Evolutionary conservation across 2,329 filamentous ascomycete species (phyloP), one percentile per base, ranked within the genome.

Genomic region (Microdochium paspali): DNA sequence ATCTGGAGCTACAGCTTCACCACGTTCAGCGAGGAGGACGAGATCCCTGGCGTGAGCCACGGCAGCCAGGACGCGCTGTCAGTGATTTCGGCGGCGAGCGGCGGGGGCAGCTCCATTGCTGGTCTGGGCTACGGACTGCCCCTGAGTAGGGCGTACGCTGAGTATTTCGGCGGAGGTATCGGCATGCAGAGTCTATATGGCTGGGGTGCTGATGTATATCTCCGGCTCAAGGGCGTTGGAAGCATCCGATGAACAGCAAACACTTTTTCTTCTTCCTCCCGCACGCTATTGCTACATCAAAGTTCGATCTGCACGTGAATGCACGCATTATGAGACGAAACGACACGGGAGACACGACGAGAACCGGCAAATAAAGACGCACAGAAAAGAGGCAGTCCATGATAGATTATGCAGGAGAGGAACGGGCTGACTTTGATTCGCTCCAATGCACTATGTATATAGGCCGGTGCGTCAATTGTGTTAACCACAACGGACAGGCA

Each of bases 1-100:
- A 90, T 98, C 49, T 98, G 93, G 90, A 90, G 90, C 6, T 98
- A 97, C 64, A 93, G 87, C 52, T 98, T 96, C 64, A 96, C 91
- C 20, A 98, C 93, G 0, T 97, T 97, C 65, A 84, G 80, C 48
- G 87, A 88, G 21, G 76, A 84, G 47, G 66, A 78, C 54, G 61
- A 73, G 56, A 65, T 69, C 12, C 62, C 67, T 30, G 65, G 68
- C 42, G 61, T 66, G 40, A 63, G 63, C 25, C 66, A 69, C 25
- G 66, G 69, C 13, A 73, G 71, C 44, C 74, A 80, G 60, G 82
- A 87, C 58, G 87, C 85, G 0, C 68, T 96, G 51, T 85, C 84
- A 57, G 82, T 84, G 4, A 84, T 96, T 44, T 84, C 86, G 1
- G 78, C 78, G 2, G 80, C 82, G 25, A 84, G 82, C 47, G 81